Percentiles rank a stretch among this genome's conserved stretches.
Evolutionary conservation across 2,329 filamentous ascomycete genomes (phyloP).

Genomic region (Trichoderma atrobrunneum): DNA sequence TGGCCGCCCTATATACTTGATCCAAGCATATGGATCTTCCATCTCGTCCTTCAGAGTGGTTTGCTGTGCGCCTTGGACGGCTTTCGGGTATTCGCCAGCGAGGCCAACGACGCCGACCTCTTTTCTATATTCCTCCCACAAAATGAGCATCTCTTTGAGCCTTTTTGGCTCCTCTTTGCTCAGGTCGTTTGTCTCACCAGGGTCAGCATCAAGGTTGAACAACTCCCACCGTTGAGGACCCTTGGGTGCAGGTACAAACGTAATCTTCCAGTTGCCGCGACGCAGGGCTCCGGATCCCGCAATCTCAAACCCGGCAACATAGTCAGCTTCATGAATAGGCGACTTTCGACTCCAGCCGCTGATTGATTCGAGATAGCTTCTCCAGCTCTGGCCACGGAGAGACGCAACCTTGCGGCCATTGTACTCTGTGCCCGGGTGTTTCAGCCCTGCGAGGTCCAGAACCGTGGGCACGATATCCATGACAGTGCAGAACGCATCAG

Average conservation of each 20-base stretch:
- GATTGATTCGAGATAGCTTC: neutral
- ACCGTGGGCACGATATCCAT: conserved; percentile 13
- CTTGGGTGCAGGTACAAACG: conserved; percentile 7
- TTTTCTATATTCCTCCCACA: conserved; percentile 36
- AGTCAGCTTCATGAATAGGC: neutral
- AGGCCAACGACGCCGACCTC: conserved; percentile 23
- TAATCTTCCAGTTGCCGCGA: conserved; percentile 13
- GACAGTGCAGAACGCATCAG: conserved; percentile 8
- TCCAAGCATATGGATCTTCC: conserved; percentile 17
- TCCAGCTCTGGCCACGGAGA: conserved; percentile 16
- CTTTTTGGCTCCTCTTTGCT: conserved; percentile 26
- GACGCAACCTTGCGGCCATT: conserved; percentile 10
- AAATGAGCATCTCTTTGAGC: conserved; percentile 29
- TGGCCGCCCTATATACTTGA: conserved; percentile 14
- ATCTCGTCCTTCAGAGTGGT: conserved; percentile 9
- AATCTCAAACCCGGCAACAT: conserved; percentile 11
- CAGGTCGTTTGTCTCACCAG: conserved; percentile 34
- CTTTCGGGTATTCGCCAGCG: conserved; percentile 3
- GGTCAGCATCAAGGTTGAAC: conserved; percentile 33
- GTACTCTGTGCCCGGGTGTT: conserved; percentile 9
- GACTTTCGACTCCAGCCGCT: conserved; percentile 10
- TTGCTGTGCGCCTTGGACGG: neutral
- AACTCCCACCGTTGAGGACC: conserved; percentile 31
- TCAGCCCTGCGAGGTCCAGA: conserved; percentile 8
- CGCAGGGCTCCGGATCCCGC: conserved; percentile 11